Evolutionary conservation across 1,284 basidiomycete species (phyloP), one percentile per base, ranked within the genome.

Genomic region (Boletus semigastroideus): DNA sequence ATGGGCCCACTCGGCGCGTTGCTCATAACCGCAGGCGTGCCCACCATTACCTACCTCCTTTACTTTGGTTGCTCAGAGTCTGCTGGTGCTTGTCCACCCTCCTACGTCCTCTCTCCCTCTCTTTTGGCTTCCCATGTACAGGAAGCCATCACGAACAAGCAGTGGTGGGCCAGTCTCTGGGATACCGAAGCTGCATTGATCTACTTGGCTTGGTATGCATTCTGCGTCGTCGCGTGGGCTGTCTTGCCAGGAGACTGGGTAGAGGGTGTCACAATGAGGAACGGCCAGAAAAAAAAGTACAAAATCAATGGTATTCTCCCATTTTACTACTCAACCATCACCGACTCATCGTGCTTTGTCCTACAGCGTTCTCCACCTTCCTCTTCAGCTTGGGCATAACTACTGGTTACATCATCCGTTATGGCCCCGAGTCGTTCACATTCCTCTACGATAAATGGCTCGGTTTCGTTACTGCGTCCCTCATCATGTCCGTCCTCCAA

Each of bases 391-490:
- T 95, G 53, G 91, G 90, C 49, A 64, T 93, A 51, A 74, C 82
- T 4, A 73, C 73, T 5, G 92, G 88, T 11, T 74, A 80, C 51
- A 84, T 97, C 65, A 73, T 79, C 55, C 83, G 85, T 51, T 83
- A 80, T 56, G 96, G 96, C 0, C 83, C 89, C 33, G 74, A 83
- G 53, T 79, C 86, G 0, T 92, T 98, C 73, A 92, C 94, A 1
- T 91, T 94, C 73, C 69, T 97, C 55, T 93, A 96, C 72, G 84
- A 97, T 58, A 91, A 94, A 74, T 99, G 90, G 87, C 74, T 94
- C 38, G 94, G 94, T 41, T 84, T 99, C 50, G 70, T 91, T 48
- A 94, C 94, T 4, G 93, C 94, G 0, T 82, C 93, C 3, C 64
- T 97, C 30, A 62, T 86, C 62, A 95, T 94, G 86, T 80, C 92